phyloP scores from a whole-genome alignment of 78 protist species.

The Capsaspora owczarzaki region DNA sequence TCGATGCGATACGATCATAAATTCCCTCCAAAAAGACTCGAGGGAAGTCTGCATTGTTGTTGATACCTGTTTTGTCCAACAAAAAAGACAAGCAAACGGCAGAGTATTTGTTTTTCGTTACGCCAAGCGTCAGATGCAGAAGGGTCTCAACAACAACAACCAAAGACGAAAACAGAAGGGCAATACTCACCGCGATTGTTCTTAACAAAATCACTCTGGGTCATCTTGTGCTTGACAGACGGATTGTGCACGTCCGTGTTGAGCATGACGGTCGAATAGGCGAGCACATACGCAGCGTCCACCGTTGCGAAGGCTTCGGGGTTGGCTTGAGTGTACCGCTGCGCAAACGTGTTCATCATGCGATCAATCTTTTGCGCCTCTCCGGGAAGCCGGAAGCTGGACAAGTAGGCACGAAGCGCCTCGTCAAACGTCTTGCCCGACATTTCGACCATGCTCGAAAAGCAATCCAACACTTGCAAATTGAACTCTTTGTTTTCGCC shows the following conservation, averaged over 20 bases:
- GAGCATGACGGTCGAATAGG: constrained; percentile 64
- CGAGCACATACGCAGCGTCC: constrained; percentile 43
- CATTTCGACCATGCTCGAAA: not conserved
- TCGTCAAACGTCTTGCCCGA: not conserved
- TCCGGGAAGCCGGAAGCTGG: constrained; percentile 65
- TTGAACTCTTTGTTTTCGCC: not conserved
- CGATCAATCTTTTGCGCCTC: constrained; percentile 76
- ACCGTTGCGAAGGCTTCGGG: constrained; percentile 6
- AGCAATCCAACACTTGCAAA: not conserved
- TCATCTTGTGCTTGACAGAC: constrained; percentile 29
- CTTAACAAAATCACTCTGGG: constrained; percentile 36
- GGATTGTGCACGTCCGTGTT: constrained; percentile 64
- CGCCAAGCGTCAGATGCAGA: not conserved
- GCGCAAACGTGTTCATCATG: constrained; percentile 26
- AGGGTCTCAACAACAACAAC: not conserved
- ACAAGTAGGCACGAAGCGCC: constrained; percentile 40
- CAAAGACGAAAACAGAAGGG: not conserved
- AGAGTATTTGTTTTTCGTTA: not conserved
- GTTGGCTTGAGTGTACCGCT: not conserved
- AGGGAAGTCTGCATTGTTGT: not conserved
- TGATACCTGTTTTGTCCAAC: not conserved
- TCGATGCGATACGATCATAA: not conserved
- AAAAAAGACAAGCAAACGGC: not conserved
- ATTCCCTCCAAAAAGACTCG: not conserved
- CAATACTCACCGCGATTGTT: constrained; percentile 30